Conservation (phyloP, 2,329 filamentous ascomycete species). For the Penicillium sp. region DNA sequence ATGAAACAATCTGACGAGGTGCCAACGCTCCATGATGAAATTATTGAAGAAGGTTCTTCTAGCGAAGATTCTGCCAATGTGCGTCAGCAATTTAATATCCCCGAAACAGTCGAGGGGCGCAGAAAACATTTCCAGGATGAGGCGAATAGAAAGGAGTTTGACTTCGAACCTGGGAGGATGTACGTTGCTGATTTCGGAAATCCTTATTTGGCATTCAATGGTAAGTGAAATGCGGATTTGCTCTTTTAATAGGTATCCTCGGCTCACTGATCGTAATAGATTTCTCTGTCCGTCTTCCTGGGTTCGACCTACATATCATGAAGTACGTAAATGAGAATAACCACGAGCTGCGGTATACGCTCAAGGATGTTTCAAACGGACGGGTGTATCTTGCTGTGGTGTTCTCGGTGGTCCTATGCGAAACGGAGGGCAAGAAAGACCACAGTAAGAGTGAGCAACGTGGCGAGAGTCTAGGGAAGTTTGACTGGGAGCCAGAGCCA, state of each 20-base stretch:
- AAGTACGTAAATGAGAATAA: conserved; percentile 62
- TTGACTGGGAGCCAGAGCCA: conserved; percentile 25
- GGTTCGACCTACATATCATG: conserved; percentile 37
- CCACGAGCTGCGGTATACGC: conserved; percentile 85
- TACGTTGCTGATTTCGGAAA: conserved; percentile 81
- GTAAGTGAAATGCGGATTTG: conserved; percentile 36
- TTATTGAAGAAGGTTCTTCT: conserved; percentile 67
- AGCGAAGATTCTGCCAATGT: conserved; percentile 51
- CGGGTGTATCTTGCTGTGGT: conserved; percentile 77
- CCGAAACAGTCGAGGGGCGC: conserved; percentile 53
- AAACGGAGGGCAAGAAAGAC: conserved; percentile 21
- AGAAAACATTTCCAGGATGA: conserved; percentile 63
- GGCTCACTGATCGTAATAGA: conserved; percentile 19
- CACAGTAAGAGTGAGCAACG: conserved; percentile 1
- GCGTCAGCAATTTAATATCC: conserved; percentile 53
- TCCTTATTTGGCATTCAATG: conserved; percentile 84
- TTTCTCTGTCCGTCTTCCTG: conserved; percentile 42
- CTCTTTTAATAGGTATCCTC: background rate
- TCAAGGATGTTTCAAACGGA: conserved; percentile 74
- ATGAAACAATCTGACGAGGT: conserved; percentile 26
- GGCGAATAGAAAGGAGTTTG: conserved; percentile 56
- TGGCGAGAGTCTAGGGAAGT: conserved; percentile 22
- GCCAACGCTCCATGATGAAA: conserved; percentile 48
- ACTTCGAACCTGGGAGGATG: conserved; percentile 61
- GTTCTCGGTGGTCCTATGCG: conserved; percentile 67